Evolutionary conservation across 2,329 filamentous ascomycete species (phyloP).

Genomic region (Diaporthe australafricana): DNA sequence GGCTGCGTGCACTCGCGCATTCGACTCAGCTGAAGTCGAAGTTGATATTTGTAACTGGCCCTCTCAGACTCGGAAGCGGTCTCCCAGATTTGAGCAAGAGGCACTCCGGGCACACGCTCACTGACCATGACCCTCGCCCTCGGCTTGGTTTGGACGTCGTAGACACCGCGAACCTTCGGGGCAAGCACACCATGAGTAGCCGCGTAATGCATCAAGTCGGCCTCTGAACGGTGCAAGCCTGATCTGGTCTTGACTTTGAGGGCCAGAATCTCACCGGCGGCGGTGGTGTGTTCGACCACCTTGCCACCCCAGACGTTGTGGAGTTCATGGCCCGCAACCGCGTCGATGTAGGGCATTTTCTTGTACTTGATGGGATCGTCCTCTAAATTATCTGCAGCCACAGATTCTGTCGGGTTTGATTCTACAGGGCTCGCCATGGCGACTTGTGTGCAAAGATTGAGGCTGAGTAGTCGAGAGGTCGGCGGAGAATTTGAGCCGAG

Average conservation of each 20-base stretch:
- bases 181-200: slow-evolving; percentile 31
- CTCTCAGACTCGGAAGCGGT: slow-evolving; percentile 1
- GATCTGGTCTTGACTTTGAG: slow-evolving; percentile 24
- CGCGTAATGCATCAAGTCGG: slow-evolving; percentile 36
- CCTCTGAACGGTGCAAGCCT: slow-evolving; percentile 28
- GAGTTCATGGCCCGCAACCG: slow-evolving; percentile 32
- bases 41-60: slow-evolving; percentile 29
- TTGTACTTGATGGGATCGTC: no score
- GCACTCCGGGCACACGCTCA: slow-evolving; percentile 33
- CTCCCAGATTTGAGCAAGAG: slow-evolving; percentile 32
- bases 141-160: slow-evolving; percentile 30
- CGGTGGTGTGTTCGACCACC: slow-evolving; percentile 33
- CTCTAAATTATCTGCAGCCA: no score
- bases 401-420: no score
- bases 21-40: slow-evolving; percentile 22
- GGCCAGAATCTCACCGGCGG: not conserved
- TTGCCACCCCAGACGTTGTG: slow-evolving; percentile 33
- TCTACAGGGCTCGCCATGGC: no score
- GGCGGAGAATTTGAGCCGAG: no score
- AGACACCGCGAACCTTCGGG: slow-evolving; percentile 31
- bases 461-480: no score
- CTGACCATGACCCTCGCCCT: slow-evolving; percentile 24
- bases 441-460: no score
- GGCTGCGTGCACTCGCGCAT: slow-evolving; percentile 34
- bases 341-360: not conserved